Evolutionary conservation across 2,329 filamentous ascomycete genomes (phyloP), one percentile per base, ranked within the genome.

Genomic region (Aureobasidium sp.): DNA sequence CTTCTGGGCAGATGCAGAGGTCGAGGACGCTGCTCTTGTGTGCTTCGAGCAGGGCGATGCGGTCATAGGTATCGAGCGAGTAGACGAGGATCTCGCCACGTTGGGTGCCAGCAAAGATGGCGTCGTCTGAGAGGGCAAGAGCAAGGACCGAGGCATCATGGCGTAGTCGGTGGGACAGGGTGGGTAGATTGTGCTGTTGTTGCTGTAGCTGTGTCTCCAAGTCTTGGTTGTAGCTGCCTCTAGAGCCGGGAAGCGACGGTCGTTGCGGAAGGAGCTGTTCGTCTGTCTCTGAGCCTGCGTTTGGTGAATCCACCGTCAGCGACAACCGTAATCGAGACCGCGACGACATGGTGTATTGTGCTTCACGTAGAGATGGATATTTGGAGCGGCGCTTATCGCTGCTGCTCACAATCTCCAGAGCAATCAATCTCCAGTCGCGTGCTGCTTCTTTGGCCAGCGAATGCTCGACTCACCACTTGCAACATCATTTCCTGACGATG

Each of bases 21-120:
- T 88, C 91, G 52, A 99, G 84, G 27, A 99, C 89, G 70, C 91
- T 96, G 61, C 94, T 90, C 71, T 90, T 88, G 77, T 99, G 94
- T 5, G 91, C 94, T 72, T 94, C 89, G 25, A 97, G 85, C 32
- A 87, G 87, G 45, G 84, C 81, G 32, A 89, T 83, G 55, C 88
- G 86, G 73, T 95, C 87, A 72, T 92, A 99, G 8, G 90, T 96
- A 67, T 88, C 86, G 48, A 99, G 82, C 3, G 89, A 91, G 89
- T 91, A 99, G 48, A 92, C 81, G 49, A 95, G 81, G 64, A 99
- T 96, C 76, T 97, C 91, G 64, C 94, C 94, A 65, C 91, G 89
- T 72, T 97, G 91, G 1, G 94, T 92, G 44, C 94, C 94, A 21
- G 93, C 92, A 74, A 91, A 99, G 59, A 99, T 88, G 71, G 86